Evolutionary conservation across 169 alveolate species (phyloP), one percentile per base, ranked within the genome.

Genomic region (Eimeria brunetti): DNA sequence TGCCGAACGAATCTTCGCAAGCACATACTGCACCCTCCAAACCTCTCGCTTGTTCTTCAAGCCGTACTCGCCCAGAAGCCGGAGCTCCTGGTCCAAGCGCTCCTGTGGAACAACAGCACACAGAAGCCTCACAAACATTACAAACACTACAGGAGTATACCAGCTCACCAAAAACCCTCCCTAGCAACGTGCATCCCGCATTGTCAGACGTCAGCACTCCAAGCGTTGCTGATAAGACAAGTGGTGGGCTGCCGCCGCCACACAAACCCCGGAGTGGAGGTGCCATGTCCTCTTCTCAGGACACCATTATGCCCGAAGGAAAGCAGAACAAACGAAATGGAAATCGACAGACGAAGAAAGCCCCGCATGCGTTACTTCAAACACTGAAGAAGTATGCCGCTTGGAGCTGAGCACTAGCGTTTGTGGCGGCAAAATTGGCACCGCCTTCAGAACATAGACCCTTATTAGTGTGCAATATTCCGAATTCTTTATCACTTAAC

Each of bases 31-130:
- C 84, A 99, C 99, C 96, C 98, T 97, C 99, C 99, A 98, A 92
- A 99, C 99, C 97, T 99, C 99, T 95, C 99, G 99, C 99, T 99
- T 99, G 98, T 99, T 99, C 98, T 99, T 99, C 88, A 99, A 97
- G 83, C 99, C 99, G 97, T 99, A 99, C 96, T 99, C 99, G 71
- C 99, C 99, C 96, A 99, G 98, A 96, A 99, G 98, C 97, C 98
- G 98, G 97, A 99, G 96, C 97, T 99, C 99, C 78, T 97, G 98
- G 95, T 98, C 99, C 96, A 98, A 95, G 94, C 99, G 99, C 93
- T 99, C 99, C 99, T 98, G 97, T 18, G 67, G 44, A 46, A 33
- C 24, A 30, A 22, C 38, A 53, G 49, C 78, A 24, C 44, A 67
- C 9, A 53, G 44, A 22, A 91, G 64, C 64, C 67, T 49, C 90